phyloP scores from a whole-genome alignment of 805 yeast genomes.

The Ogataea ramenticola region DNA sequence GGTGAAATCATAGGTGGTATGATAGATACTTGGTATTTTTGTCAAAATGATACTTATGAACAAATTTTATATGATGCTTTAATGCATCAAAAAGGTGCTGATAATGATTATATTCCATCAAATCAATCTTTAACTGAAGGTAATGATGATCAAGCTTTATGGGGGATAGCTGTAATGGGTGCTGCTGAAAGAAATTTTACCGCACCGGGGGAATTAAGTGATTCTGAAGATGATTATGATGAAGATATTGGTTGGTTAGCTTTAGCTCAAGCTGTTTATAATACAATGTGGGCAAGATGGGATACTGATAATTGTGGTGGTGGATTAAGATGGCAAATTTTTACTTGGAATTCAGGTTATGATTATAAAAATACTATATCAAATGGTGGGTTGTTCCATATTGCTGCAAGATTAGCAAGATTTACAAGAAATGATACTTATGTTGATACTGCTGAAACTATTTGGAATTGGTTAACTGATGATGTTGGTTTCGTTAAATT shows the following conservation, averaged over 20 bases:
- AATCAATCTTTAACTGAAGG: slow-evolving; percentile 84
- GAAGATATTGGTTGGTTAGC: slow-evolving; percentile 52
- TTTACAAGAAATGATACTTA: slow-evolving; percentile 69
- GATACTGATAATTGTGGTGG: slow-evolving; percentile 58
- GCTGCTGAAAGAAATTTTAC: slow-evolving; percentile 82
- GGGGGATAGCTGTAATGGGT: slow-evolving; percentile 83
- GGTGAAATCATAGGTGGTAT: slow-evolving; percentile 71
- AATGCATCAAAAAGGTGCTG: slow-evolving; percentile 56
- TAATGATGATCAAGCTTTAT: slow-evolving; percentile 89
- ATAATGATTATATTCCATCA: slow-evolving; percentile 65
- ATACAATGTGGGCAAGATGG: slow-evolving; percentile 80
- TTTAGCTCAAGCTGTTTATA: slow-evolving; percentile 77
- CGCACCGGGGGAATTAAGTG: slow-evolving; percentile 41
- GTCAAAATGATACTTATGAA: slow-evolving; percentile 61
- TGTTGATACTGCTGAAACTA: slow-evolving; percentile 62
- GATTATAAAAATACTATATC: slow-evolving; percentile 82
- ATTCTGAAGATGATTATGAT: slow-evolving; percentile 11
- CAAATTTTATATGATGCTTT: slow-evolving; percentile 52
- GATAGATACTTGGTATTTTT: slow-evolving; percentile 66
- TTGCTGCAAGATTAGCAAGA: slow-evolving; percentile 79
- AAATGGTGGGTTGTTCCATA: slow-evolving; percentile 74
- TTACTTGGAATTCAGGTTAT: slow-evolving; percentile 82
- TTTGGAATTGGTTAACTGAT: slow-evolving; percentile 57
- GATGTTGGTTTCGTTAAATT: slow-evolving; percentile 13
- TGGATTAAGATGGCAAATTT: slow-evolving; percentile 90